Evolutionary conservation across 1,139 yeast genomes (phyloP), one percentile per base, ranked within the genome.

Genomic region (Magnusiomyces tetraspermus): DNA sequence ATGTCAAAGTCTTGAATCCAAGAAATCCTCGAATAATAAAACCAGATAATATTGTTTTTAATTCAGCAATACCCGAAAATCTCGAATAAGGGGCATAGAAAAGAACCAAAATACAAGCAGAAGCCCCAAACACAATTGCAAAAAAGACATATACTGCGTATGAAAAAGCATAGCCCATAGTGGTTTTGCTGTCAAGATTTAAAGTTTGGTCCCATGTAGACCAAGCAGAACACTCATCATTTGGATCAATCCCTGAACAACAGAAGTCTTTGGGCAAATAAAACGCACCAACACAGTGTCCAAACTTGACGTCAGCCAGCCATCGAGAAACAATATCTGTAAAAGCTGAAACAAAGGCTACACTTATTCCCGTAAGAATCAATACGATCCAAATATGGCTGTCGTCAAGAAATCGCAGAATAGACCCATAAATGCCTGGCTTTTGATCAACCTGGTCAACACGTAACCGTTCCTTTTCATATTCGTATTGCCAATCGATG

Each of bases 11-110:
- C 21, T 63, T 63, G 10, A 72, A 55, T 1, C 81, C 77, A 51
- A 84, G 67, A 58, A 80, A 79, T 8, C 69, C 70, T 13, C 70
- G 62, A 26, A 62, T 64, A 41, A 63, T 62, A 48, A 63, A 61
- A 1, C 68, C 67, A 10, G 67, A 64, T n/a, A 65, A 58, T 44
- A 65, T 65, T 1, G 67, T 65, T 53, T 70, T 81, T 51, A 83
- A 74, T 61, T 84, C 92, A 1, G 88, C 79, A 30, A 86, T 82
- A 2, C 95, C 95, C 50, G 85, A 79, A 60, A 78, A 79, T 40
- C 74, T 71, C 33, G 83, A 76, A 50, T 72, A 68, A 0, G 77
- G 76, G 8, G 78, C 76, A 44, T 60, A 64, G 22, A 61, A 56
- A 2, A 69, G 61, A 5, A 77, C 66, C 1, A 68, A 53, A 1